Percentiles rank a stretch among this genome's conserved stretches.
Conservation (phyloP, 2,329 filamentous ascomycete genomes). For the Claviceps sp. region DNA sequence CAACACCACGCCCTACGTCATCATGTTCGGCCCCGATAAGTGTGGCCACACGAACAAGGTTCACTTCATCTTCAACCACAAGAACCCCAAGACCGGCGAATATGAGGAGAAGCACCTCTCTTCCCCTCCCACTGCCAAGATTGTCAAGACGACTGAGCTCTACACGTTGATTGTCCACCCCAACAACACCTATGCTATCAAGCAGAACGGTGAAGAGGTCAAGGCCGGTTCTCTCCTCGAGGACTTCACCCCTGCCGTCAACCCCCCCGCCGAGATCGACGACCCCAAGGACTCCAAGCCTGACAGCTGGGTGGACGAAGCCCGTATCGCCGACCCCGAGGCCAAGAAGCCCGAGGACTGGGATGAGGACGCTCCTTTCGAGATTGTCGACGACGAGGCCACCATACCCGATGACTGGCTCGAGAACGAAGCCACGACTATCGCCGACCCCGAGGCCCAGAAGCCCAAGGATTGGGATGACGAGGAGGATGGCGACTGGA, state of each 20-base stretch:
- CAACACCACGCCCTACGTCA: slow-evolving; percentile 92
- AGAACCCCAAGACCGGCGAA: slow-evolving; percentile 99
- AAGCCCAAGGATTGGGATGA: slow-evolving; percentile 99
- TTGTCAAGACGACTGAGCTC: slow-evolving; percentile 82
- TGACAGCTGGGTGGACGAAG: slow-evolving; percentile 87
- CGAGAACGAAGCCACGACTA: slow-evolving; percentile 66
- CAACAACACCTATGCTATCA: slow-evolving; percentile 88
- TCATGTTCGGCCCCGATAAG: slow-evolving; percentile 99
- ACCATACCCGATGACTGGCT: slow-evolving; percentile 93
- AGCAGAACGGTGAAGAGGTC: slow-evolving; percentile 77
- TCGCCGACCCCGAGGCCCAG: slow-evolving; percentile 85
- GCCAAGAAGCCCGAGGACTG: slow-evolving; percentile 96
- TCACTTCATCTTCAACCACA: slow-evolving; percentile 98
- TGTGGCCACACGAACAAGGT: slow-evolving; percentile 99
- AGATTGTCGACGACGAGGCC: slow-evolving; percentile 89
- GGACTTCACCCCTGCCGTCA: slow-evolving; percentile 87
- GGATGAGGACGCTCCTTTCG: slow-evolving; percentile 95
- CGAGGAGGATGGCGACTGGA: slow-evolving; percentile 97
- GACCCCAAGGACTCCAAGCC: slow-evolving; percentile 91
- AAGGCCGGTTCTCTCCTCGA: slow-evolving; percentile 87
- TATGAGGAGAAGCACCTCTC: slow-evolving; percentile 99
- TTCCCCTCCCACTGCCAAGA: slow-evolving; percentile 70
- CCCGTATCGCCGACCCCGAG: slow-evolving; percentile 81
- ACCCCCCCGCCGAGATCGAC: slow-evolving; percentile 89
- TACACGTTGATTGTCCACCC: slow-evolving; percentile 96